Base-by-base conservation (phyloP, 441 rosid species). In the Raphanus hybrid region DNA sequence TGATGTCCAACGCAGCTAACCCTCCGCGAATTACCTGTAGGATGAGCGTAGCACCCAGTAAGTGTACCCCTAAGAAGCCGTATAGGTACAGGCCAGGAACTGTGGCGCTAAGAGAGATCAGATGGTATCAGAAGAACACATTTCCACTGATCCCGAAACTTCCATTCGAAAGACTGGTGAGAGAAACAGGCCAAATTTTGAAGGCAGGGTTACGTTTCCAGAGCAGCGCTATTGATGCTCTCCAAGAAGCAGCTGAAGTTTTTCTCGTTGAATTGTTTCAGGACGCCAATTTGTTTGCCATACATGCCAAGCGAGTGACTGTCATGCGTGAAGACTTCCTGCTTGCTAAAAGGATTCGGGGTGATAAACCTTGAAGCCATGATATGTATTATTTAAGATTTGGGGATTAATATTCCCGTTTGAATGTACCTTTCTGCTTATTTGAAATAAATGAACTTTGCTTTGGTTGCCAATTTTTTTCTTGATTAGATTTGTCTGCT, bases 271-370 rank as follows among this genome's bases (percentile, higher is more conserved):
- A 82, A 1, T 76, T 84, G 4, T 84, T 86, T 20, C 83, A 86
- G 71, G 87, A 86, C 45, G 80, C 86, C 0, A 82, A 86, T 32
- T 69, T 86, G 67, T 86, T 85, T 35, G 84, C 87, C 4, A 77
- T 86, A 39, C 90, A 87, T 34, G 90, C 88, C 43, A 86, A 86
- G 82, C 82, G 88, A 59, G 86, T 85, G 5, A 83, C 90, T 0
- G 83, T 86, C 37, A 83, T 83, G 86, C 80, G 84, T 4, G 82
- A 85, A 45, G 86, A 86, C 32, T 76, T 86, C 0, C 85, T 83
- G 77, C 85, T 86, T 0, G 88, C 85, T 6, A 77, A 85, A 34
- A 83, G 90, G 73, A 80, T 86, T 29, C 77, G 88, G 4, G 88
- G 87, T 10, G 83, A 82, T 74, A 74, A 82, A 32, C 81, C 81